Percentiles rank a stretch among this genome's conserved stretches.
phyloP scores from a whole-genome alignment of 2,329 filamentous ascomycete genomes.

The Talaromyces albobiverticillius region DNA sequence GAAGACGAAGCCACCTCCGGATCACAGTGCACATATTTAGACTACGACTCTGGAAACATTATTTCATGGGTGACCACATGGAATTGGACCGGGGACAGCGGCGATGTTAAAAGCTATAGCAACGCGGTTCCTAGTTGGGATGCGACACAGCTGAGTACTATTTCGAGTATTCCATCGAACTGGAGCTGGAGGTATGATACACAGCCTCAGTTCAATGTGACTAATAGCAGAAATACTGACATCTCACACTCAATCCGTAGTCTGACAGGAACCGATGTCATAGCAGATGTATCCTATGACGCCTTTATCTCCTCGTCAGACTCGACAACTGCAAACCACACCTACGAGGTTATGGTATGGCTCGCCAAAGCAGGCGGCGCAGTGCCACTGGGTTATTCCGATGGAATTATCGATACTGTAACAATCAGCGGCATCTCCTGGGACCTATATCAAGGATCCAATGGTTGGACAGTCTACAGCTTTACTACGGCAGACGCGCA shows the following conservation, averaged over 20 bases:
- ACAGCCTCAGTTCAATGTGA: background rate
- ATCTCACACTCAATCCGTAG: conserved; percentile 19
- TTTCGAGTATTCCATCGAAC: conserved; percentile 37
- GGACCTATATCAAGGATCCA: conserved; percentile 59
- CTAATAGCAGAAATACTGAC: too few species aligned
- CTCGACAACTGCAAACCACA: conserved; percentile 40
- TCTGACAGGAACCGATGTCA: conserved; percentile 49
- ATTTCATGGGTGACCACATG: conserved; percentile 46
- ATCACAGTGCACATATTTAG: conserved; percentile 43
- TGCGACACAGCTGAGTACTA: conserved; percentile 13
- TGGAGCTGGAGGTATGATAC: conserved; percentile 35
- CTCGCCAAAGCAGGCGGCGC: conserved; percentile 56
- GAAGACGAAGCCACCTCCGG: conserved; percentile 33
- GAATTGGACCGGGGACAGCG: conserved; percentile 40
- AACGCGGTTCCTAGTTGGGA: conserved; percentile 29
- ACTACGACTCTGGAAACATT: conserved; percentile 29
- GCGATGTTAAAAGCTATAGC: conserved; percentile 47
- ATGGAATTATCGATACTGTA: conserved; percentile 51
- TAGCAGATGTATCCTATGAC: conserved; percentile 61
- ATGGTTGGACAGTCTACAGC: conserved; percentile 55
- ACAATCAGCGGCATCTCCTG: conserved; percentile 54
- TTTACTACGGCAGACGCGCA: conserved; percentile 57
- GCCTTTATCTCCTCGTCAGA: conserved; percentile 53
- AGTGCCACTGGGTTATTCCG: conserved; percentile 53
- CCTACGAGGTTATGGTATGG: conserved; percentile 68